Evolutionary conservation across 1,139 yeast genomes (phyloP).

Genomic region (Suhomyces maxii): DNA sequence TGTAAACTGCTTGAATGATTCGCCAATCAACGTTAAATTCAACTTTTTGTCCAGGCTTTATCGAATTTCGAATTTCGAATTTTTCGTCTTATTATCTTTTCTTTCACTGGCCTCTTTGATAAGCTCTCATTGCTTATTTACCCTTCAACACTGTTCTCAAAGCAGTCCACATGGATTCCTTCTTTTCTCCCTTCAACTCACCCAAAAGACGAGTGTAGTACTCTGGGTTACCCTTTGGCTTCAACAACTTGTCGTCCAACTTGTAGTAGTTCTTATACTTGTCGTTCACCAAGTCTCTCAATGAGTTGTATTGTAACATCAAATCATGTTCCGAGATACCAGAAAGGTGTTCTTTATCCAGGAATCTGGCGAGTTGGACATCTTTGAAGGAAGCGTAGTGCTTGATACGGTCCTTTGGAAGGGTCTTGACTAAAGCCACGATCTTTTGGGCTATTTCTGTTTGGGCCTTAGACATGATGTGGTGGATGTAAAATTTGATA

Average conservation of each 20-base stretch:
- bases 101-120: no score
- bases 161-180: constrained; percentile 65
- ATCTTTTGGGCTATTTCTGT: constrained; percentile 36
- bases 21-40: no score
- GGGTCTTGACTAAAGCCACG: constrained; percentile 40
- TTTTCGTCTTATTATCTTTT: no score
- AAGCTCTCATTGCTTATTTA: constrained; percentile 33
- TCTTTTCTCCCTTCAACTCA: constrained; percentile 73
- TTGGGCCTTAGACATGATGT: constrained; percentile 6
- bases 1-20: no score
- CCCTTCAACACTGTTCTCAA: constrained; percentile 70
- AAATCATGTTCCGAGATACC: constrained; percentile 48
- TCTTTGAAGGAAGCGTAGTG: constrained; percentile 71
- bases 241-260: constrained; percentile 63
- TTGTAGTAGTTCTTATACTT: constrained; percentile 64
- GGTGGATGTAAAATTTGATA: background rate
- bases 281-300: constrained; percentile 58
- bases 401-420: constrained; percentile 65
- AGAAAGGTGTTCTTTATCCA: constrained; percentile 24
- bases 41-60: no score
- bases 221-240: constrained; percentile 80
- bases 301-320: constrained; percentile 58
- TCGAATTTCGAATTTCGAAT: no score
- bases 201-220: constrained; percentile 70
- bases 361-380: constrained; percentile 56